These are phyloP conservation scores for Lepidium aucheri DNA, from an alignment of 345 rosid genomes.

Conservation along the genomic window DNA sequence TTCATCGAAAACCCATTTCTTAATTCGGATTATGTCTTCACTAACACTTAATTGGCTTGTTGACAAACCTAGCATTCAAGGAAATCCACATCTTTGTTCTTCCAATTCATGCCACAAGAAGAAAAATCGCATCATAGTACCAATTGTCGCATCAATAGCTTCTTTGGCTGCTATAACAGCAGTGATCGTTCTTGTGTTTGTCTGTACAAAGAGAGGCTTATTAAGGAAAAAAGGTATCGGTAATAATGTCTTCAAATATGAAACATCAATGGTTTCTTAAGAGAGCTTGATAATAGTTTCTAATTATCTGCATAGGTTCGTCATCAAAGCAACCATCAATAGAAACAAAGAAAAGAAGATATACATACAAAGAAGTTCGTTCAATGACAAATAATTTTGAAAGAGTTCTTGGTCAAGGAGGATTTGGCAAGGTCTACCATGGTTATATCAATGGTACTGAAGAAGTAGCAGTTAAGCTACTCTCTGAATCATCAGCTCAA, in stretches of 20 bases:
- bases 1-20: not conserved
- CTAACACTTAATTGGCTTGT: not conserved
- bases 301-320: slow-evolving; percentile 13
- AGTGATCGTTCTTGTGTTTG: not conserved
- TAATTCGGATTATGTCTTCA: not conserved
- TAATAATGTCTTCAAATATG: not conserved
- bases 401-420: slow-evolving; percentile 25
- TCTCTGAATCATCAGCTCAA: slow-evolving; percentile 28
- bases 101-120: slow-evolving; percentile 19
- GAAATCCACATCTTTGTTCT: slow-evolving; percentile 21
- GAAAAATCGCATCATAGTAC: not conserved
- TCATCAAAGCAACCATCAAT: slow-evolving; percentile 12
- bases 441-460: slow-evolving; percentile 17
- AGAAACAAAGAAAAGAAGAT: slow-evolving; percentile 8
- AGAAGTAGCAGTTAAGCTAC: slow-evolving; percentile 25
- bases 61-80: slow-evolving; percentile 15
- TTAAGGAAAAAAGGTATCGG: not conserved
- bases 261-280: not conserved
- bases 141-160: slow-evolving; percentile 14
- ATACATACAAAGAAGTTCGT: slow-evolving; percentile 9
- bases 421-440: slow-evolving; percentile 28
- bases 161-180: slow-evolving; percentile 7
- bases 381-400: slow-evolving; percentile 15
- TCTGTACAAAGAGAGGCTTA: not conserved
- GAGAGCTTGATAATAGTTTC: slow-evolving; percentile 9